phyloP scores from a whole-genome alignment of 768 basidiomycete species.

The Boletus rufocinnamomeus region DNA sequence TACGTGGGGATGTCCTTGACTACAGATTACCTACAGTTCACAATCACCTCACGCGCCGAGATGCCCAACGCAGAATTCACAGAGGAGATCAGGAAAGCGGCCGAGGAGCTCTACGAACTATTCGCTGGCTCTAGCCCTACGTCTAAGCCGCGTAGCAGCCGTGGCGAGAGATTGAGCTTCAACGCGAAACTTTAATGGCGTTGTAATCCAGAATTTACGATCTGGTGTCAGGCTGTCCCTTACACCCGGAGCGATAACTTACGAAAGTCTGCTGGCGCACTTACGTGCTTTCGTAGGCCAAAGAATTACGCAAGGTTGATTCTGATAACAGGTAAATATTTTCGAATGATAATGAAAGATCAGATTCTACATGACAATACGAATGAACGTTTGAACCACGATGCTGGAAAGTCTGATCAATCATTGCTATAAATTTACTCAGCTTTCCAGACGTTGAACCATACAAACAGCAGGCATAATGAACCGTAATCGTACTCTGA shows the following conservation, averaged over 20 bases:
- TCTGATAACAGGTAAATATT: not conserved
- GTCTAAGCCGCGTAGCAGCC: not conserved
- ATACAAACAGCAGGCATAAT: not conserved
- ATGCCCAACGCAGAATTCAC: conserved; percentile 79
- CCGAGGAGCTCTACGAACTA: conserved; percentile 71
- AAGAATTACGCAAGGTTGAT: not conserved
- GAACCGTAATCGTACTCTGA: conserved; percentile 7
- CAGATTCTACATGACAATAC: not conserved
- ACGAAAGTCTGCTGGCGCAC: not conserved
- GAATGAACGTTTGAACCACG: not conserved
- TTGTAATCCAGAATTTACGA: not conserved
- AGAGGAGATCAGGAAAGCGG: conserved; percentile 62
- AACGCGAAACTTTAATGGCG: conserved; percentile 23
- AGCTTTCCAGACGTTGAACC: not conserved
- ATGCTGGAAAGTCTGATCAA: not conserved
- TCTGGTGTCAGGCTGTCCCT: no score
- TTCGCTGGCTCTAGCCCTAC: conserved; percentile 30
- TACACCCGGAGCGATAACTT: not conserved
- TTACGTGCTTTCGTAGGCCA: not conserved
- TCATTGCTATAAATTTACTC: not conserved
- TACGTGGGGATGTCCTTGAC: not conserved
- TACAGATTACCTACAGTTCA: conserved; percentile 79
- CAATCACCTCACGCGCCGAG: conserved; percentile 82
- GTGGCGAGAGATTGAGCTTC: not conserved
- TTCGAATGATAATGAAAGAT: not conserved